phyloP scores from a whole-genome alignment of 2,329 filamentous ascomycete genomes.

The Xylaria sp. region DNA sequence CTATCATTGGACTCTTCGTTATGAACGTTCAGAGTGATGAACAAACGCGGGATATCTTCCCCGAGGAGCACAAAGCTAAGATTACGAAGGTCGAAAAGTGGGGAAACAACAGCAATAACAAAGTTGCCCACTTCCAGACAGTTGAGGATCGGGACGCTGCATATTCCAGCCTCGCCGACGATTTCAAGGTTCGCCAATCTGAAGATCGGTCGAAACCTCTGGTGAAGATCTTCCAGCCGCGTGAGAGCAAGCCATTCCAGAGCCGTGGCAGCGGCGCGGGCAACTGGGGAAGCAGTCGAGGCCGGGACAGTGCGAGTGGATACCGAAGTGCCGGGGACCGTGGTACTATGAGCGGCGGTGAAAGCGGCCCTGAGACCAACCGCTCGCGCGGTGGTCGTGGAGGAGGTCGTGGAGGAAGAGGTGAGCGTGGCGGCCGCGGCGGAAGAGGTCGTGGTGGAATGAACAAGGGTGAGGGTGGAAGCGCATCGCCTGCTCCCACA shows the following conservation, averaged over 20 bases:
- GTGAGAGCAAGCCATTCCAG: constrained; percentile 65
- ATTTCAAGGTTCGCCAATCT: constrained; percentile 77
- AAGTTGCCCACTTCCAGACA: constrained; percentile 86
- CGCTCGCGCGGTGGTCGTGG: constrained; percentile 66
- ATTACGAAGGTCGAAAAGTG: constrained; percentile 83
- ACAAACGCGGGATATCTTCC: constrained; percentile 82
- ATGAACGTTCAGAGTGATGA: constrained; percentile 87
- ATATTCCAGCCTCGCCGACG: constrained; percentile 77
- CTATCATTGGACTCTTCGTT: constrained; percentile 87
- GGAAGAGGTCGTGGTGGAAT: constrained; percentile 56
- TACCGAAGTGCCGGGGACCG: constrained; percentile 88
- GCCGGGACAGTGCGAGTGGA: constrained; percentile 73
- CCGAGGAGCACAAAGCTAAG: constrained; percentile 84
- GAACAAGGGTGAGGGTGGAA: constrained; percentile 68
- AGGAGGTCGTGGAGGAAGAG: constrained; percentile 67
- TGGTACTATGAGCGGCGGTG: constrained; percentile 70
- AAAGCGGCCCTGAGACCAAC: constrained; percentile 72
- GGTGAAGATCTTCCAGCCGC: constrained; percentile 84
- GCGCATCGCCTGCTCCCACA: constrained; percentile 64
- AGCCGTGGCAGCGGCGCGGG: constrained; percentile 71
- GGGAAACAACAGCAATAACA: constrained; percentile 74
- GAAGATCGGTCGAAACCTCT: constrained; percentile 82
- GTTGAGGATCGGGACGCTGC: constrained; percentile 83
- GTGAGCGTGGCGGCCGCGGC: constrained; percentile 67
- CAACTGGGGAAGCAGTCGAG: constrained; percentile 73